These are phyloP conservation scores for Solanum bulbocastanum DNA, from an alignment of 257 asterid genomes.

Conservation along the genomic window DNA sequence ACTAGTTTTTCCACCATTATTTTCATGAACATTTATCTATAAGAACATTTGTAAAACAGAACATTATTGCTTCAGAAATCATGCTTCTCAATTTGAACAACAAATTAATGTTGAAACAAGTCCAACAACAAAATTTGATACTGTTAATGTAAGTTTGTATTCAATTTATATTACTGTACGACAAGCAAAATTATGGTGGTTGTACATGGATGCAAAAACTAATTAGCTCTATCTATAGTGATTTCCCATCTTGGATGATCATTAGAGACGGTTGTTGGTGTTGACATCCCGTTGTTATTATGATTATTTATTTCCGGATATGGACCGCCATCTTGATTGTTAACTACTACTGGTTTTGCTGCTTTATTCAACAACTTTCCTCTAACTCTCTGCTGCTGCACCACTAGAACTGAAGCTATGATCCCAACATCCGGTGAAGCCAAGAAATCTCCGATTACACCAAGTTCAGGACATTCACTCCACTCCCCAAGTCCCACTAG, in stretches of 20 bases:
- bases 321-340: slow-evolving; percentile 13
- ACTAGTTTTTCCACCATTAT: background rate
- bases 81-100: background rate
- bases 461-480: slow-evolving; percentile 89
- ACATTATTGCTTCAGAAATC: background rate
- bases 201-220: background rate
- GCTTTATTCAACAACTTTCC: slow-evolving; percentile 28
- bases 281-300: background rate
- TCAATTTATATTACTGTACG: background rate
- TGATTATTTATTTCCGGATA: slow-evolving; percentile 1
- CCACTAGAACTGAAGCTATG: slow-evolving; percentile 64
- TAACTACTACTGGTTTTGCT: slow-evolving; percentile 26
- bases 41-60: background rate
- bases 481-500: slow-evolving; percentile 60
- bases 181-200: background rate
- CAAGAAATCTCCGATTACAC: slow-evolving; percentile 65
- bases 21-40: background rate
- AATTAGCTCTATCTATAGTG: slow-evolving; percentile 12
- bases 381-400: slow-evolving; percentile 62
- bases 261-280: background rate
- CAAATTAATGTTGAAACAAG: background rate
- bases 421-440: slow-evolving; percentile 49
- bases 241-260: slow-evolving; percentile 16
- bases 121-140: background rate
- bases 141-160: background rate